Evolutionary conservation across 495 filamentous ascomycete species (phyloP).

Genomic region (Aspergillus cristatus): DNA sequence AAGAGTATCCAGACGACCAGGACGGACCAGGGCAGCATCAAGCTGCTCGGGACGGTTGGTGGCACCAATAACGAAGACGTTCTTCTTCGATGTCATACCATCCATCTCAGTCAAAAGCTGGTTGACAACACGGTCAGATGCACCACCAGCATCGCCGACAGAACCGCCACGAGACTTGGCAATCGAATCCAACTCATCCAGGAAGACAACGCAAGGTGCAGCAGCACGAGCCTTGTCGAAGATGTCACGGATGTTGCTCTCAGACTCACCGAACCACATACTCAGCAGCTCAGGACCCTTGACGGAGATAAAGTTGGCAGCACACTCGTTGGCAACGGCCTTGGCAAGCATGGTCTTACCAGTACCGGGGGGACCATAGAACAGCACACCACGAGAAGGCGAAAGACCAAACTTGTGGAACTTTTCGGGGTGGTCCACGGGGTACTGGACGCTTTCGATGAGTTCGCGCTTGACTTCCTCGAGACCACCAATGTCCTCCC

Average conservation of each 20-base stretch:
- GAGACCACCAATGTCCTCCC: constrained; percentile 98
- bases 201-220: constrained; percentile 97
- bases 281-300: constrained; percentile 96
- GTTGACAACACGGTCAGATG: constrained; percentile 98
- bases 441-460: constrained; percentile 98
- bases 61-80: constrained; percentile 98
- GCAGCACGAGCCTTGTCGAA: constrained; percentile 99
- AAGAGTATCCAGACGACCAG: constrained; percentile 94
- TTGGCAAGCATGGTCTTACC: constrained; percentile 99
- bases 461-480: constrained; percentile 99
- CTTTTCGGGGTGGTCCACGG: constrained; percentile 98
- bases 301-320: constrained; percentile 98
- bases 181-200: constrained; percentile 97
- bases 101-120: constrained; percentile 99
- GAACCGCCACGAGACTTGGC: constrained; percentile 99
- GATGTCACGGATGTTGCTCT: constrained; percentile 99
- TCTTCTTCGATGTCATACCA: constrained; percentile 99
- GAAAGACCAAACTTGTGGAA: constrained; percentile 99
- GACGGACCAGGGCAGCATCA: constrained; percentile 94
- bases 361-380: constrained; percentile 97
- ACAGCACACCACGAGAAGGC: constrained; percentile 94
- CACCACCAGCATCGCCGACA: constrained; percentile 92
- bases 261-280: constrained; percentile 99
- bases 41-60: constrained; percentile 98
- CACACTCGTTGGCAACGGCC: constrained; percentile 97